Percentiles rank a stretch among this genome's conserved stretches.
Evolutionary conservation across 805 yeast species (phyloP).

Genomic region (Ogataea naganishii): DNA sequence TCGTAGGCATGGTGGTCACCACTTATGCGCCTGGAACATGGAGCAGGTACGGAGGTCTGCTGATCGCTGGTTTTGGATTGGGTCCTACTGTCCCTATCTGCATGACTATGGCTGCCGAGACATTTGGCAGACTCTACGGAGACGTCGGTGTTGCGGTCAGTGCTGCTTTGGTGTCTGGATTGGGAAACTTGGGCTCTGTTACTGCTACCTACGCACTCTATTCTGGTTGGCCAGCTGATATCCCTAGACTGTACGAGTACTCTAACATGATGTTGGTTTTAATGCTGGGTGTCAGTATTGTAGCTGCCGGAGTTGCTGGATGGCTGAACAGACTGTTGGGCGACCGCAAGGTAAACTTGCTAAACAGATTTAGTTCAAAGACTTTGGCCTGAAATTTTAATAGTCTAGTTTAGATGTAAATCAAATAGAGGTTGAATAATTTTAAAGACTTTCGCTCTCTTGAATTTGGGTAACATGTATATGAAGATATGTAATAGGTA

Average conservation of each 20-base stretch:
- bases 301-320: constrained; percentile 33
- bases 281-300: constrained; percentile 66
- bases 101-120: constrained; percentile 78
- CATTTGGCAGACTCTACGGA: constrained; percentile 62
- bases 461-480: no score
- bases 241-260: constrained; percentile 46
- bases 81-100: constrained; percentile 88
- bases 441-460: no score
- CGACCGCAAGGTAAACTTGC: constrained; percentile 16
- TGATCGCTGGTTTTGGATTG: constrained; percentile 77
- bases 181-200: constrained; percentile 83
- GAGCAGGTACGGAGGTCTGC: constrained; percentile 72
- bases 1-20: constrained; percentile 64
- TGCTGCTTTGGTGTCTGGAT: constrained; percentile 75
- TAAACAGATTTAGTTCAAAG: no score
- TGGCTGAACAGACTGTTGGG: constrained; percentile 24
- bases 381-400: no score
- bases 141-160: constrained; percentile 81
- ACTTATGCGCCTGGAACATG: constrained; percentile 69
- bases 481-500: no score
- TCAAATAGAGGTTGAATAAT: no score
- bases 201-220: constrained; percentile 81
- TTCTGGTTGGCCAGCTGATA: constrained; percentile 81
- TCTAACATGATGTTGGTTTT: constrained; percentile 81
- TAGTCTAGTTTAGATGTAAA: no score